phyloP scores from a whole-genome alignment of 768 basidiomycete species.

The Chalciporus chontae region DNA sequence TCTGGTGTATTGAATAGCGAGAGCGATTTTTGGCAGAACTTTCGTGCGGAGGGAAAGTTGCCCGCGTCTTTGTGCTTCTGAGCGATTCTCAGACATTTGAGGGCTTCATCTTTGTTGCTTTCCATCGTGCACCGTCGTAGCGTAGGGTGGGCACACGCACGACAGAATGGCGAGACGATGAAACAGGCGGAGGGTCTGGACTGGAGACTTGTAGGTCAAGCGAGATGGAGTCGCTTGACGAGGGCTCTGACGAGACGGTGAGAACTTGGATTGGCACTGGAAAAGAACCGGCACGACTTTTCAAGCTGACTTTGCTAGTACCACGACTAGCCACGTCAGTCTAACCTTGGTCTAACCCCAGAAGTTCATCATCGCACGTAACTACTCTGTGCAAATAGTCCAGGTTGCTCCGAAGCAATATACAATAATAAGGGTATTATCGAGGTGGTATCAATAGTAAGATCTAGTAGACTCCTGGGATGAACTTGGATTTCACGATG shows the following conservation, averaged over 20 bases:
- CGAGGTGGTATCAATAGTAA: constrained; percentile 9
- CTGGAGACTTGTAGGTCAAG: neutral
- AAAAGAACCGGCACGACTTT: constrained; percentile 2
- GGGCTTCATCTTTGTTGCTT: constrained; percentile 88
- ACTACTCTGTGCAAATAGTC: neutral
- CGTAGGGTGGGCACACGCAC: constrained; percentile 1
- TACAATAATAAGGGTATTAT: constrained; percentile 8
- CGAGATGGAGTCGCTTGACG: neutral
- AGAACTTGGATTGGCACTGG: constrained; percentile 16
- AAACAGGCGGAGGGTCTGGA: constrained; percentile 3
- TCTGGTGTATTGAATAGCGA: constrained; percentile 77
- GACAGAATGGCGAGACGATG: constrained; percentile 4
- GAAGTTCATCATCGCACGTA: too few species aligned
- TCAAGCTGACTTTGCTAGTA: constrained; percentile 4
- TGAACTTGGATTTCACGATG: constrained; percentile 87
- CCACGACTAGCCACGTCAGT: too few species aligned
- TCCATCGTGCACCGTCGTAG: constrained; percentile 48
- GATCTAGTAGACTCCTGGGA: constrained; percentile 75
- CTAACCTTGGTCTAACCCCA: too few species aligned
- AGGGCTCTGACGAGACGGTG: constrained; percentile 17
- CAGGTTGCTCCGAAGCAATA: neutral
- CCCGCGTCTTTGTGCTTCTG: constrained; percentile 67
- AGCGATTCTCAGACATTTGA: constrained; percentile 77
- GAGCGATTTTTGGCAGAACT: constrained; percentile 88
- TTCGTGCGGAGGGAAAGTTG: constrained; percentile 75